A percentile compares a stretch with the other conserved stretches of the same genome.
phyloP scores from a whole-genome alignment of 495 filamentous ascomycete species.

The Penicillium macrosclerotiorum region DNA sequence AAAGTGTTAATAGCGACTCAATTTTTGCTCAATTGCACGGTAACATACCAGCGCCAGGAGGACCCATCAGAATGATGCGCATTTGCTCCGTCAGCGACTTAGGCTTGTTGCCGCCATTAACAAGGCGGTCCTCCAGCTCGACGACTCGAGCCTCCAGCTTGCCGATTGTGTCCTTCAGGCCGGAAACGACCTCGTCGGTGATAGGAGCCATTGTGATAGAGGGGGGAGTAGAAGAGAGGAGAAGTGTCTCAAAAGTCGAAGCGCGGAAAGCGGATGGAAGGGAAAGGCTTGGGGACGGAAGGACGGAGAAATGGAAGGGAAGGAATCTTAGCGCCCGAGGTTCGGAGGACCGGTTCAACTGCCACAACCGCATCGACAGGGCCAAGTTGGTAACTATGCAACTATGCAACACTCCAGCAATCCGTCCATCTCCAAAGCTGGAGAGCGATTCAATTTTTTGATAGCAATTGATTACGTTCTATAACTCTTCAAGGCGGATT shows the following conservation, averaged over 20 bases:
- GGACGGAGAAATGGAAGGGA: conserved; percentile 39
- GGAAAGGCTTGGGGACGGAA: conserved; percentile 24
- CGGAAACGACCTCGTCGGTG: conserved; percentile 70
- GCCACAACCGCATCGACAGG: background rate
- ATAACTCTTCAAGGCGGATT: no score
- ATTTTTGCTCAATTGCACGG: conserved; percentile 12
- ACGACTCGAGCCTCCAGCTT: conserved; percentile 82
- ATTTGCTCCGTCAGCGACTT: conserved; percentile 57
- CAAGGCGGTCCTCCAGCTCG: conserved; percentile 67
- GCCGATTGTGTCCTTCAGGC: conserved; percentile 72
- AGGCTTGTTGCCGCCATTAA: conserved; percentile 51
- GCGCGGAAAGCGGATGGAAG: conserved; percentile 21
- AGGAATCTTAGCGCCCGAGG: conserved; percentile 33
- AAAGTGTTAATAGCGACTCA: conserved; percentile 25
- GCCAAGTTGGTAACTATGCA: no score
- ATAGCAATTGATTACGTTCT: background rate
- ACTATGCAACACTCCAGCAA: no score
- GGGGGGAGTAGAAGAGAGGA: conserved; percentile 23
- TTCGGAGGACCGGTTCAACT: conserved; percentile 20
- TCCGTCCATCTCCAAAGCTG: no score
- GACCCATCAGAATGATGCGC: conserved; percentile 96
- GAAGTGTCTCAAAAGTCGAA: conserved; percentile 2
- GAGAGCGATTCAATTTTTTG: background rate
- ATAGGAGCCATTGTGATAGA: conserved; percentile 73
- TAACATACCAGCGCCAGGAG: conserved; percentile 85